These are phyloP conservation scores for Carex cristatella DNA, from an alignment of 176 grass and related monocot genomes.

Conservation along the genomic window DNA sequence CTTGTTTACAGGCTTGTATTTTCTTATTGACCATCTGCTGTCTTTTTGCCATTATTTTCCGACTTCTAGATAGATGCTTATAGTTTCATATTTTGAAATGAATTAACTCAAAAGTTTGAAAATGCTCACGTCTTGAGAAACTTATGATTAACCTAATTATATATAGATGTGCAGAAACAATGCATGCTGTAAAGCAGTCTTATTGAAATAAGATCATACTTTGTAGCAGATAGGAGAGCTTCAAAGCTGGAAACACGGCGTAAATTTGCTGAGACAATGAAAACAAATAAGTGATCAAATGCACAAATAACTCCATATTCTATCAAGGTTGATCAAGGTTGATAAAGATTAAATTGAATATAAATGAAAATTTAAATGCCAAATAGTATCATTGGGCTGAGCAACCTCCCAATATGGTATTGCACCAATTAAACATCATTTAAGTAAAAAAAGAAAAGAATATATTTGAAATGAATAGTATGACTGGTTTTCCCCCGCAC, in stretches of 20 bases:
- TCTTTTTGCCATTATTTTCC: neutral
- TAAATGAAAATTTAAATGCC: neutral
- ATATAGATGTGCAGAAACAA: neutral
- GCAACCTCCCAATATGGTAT: neutral
- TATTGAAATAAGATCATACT: slow-evolving; percentile 43
- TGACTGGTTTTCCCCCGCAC: neutral
- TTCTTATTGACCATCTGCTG: neutral
- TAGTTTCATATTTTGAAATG: neutral
- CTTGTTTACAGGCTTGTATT: neutral
- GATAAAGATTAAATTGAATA: neutral
- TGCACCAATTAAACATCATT: neutral
- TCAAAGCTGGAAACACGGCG: slow-evolving; percentile 78
- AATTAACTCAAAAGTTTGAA: neutral
- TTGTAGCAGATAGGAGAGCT: slow-evolving; percentile 90
- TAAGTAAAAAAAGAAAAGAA: neutral
- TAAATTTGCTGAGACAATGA: slow-evolving; percentile 78
- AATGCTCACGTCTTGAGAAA: neutral
- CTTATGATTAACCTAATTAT: neutral
- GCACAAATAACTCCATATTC: neutral
- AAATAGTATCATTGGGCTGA: no score
- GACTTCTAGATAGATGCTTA: neutral
- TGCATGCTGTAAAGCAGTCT: neutral
- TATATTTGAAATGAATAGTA: neutral
- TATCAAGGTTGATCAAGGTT: neutral
- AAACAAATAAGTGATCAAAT: neutral